These are phyloP conservation scores for Exophiala mesophila DNA, from an alignment of 2,329 filamentous ascomycete genomes.

Conservation along the genomic window DNA sequence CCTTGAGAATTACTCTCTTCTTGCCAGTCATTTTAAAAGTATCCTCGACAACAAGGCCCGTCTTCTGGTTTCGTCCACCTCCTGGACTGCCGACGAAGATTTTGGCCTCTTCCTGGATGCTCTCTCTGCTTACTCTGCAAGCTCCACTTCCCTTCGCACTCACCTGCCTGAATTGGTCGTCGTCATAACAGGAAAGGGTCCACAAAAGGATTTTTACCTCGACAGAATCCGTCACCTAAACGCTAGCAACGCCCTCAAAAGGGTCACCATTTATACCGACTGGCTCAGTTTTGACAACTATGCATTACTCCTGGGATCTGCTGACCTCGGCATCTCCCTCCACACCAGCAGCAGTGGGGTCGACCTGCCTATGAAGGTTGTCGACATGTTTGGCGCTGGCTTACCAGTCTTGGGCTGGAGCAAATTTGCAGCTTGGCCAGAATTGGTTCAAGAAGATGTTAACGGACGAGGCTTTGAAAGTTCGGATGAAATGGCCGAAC, in stretches of 20 bases:
- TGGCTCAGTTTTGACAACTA: conserved; percentile 86
- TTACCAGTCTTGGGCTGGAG: conserved; percentile 85
- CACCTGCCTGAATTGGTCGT: conserved; percentile 66
- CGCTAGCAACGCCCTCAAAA: conserved; percentile 57
- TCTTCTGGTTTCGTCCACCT: conserved; percentile 86
- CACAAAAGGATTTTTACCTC: conserved; percentile 72
- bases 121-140: conserved; percentile 65
- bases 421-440: conserved; percentile 79
- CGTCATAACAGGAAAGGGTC: conserved; percentile 92
- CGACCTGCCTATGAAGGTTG: conserved; percentile 97
- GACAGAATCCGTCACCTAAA: conserved; percentile 58
- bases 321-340: conserved; percentile 83
- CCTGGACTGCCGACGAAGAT: conserved; percentile 96
- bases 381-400: conserved; percentile 97
- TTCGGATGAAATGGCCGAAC: conserved; percentile 57
- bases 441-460: conserved; percentile 79
- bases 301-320: conserved; percentile 72
- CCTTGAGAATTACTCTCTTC: conserved; percentile 61
- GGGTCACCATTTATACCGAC: conserved; percentile 69
- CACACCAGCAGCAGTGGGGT: conserved; percentile 93
- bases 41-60: conserved; percentile 57
- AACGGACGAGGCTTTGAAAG: conserved; percentile 84
- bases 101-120: conserved; percentile 83
- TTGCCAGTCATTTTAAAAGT: conserved; percentile 53
- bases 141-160: conserved; percentile 40